Conservation (phyloP, 371 early-diverging fungal species). For the Rhizopus delemar region DNA sequence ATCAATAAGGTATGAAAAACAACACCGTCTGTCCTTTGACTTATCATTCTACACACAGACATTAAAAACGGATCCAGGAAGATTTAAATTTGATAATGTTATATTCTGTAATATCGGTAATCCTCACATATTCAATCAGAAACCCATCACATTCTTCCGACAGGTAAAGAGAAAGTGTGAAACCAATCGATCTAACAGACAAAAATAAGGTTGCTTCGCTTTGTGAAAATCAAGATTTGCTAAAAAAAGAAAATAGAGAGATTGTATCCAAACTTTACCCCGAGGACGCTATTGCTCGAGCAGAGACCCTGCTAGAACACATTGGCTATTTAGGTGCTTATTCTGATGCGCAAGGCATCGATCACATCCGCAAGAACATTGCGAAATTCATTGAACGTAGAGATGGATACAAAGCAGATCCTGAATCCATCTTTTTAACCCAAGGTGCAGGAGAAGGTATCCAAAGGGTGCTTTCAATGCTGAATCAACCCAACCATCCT, state of each 20-base stretch:
- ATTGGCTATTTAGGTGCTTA: conserved; percentile 89
- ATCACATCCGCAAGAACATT: conserved; percentile 78
- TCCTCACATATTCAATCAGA: conserved; percentile 90
- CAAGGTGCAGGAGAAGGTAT: conserved; percentile 85
- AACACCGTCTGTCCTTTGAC: too few species aligned
- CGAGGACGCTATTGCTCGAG: conserved; percentile 82
- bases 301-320: conserved; percentile 63
- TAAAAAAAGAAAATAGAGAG: conserved; percentile 55
- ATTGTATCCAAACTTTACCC: conserved; percentile 68
- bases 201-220: conserved; percentile 73
- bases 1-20: conserved; percentile 3
- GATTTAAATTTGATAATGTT: conserved; percentile 62
- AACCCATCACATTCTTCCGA: conserved; percentile 92
- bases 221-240: conserved; percentile 83
- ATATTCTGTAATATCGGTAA: conserved; percentile 94
- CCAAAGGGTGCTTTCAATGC: conserved; percentile 78
- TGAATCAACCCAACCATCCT: conserved; percentile 56
- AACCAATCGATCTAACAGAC: background rate
- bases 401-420: conserved; percentile 76
- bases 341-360: conserved; percentile 91
- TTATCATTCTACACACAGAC: background rate
- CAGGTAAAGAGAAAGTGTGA: conserved; percentile 60
- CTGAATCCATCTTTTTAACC: conserved; percentile 85
- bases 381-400: conserved; percentile 83
- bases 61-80: background rate